phyloP scores from a whole-genome alignment of 2,329 filamentous ascomycete genomes.

The Aspergillus quadrilineatus region DNA sequence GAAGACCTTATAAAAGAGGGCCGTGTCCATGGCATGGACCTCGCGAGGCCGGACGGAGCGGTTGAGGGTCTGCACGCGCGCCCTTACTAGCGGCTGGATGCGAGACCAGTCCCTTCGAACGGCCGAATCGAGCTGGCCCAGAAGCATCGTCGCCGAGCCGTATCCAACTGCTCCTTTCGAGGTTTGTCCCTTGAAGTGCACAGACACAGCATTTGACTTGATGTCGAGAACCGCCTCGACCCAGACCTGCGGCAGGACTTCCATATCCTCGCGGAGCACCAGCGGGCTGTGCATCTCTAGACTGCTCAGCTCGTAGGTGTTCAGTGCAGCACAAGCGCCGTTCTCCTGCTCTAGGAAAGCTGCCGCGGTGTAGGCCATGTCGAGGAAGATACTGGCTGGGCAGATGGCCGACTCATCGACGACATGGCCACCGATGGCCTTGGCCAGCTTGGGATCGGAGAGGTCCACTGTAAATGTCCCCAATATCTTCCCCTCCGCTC shows the following conservation, averaged over 20 bases:
- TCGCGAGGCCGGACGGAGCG: not conserved
- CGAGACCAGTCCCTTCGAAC: constrained; percentile 2
- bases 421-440: constrained; percentile 63
- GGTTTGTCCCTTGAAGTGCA: not conserved
- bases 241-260: not conserved
- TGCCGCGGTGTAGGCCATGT: constrained; percentile 64
- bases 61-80: not conserved
- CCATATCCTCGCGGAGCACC: not conserved
- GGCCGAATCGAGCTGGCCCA: not conserved
- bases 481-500: not conserved
- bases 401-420: constrained; percentile 67
- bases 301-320: not conserved
- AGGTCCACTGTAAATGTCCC: constrained; percentile 67
- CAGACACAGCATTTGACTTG: not conserved
- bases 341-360: constrained; percentile 49
- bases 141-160: not conserved
- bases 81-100: not conserved
- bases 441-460: constrained; percentile 61
- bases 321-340: not conserved
- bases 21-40: constrained; percentile 16
- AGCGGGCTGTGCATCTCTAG: not conserved
- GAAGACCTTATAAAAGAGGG: constrained; percentile 31
- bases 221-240: not conserved
- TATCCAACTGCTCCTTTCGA: not conserved
- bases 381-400: constrained; percentile 62